Percentiles rank a stretch among this genome's conserved stretches.
phyloP scores from a whole-genome alignment of 1,284 basidiomycete genomes.

The Mycena sp. region DNA sequence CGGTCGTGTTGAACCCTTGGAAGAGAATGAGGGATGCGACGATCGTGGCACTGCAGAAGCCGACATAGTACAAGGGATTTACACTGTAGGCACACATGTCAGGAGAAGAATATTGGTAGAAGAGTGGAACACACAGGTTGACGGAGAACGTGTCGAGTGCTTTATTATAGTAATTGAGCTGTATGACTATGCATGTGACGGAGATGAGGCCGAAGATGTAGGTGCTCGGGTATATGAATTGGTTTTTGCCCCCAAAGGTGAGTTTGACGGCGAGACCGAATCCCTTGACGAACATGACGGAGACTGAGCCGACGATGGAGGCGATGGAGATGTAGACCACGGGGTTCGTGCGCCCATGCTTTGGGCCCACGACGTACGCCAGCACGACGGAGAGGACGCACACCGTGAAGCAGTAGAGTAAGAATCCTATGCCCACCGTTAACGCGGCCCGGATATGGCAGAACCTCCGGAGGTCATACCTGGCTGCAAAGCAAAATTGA shows the following conservation, averaged over 20 bases:
- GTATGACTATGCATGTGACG: constrained; percentile 87
- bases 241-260: constrained; percentile 93
- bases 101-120: background rate
- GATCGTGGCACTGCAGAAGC: constrained; percentile 95
- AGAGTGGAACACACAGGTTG: constrained; percentile 80
- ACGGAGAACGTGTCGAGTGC: constrained; percentile 97
- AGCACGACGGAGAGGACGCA: constrained; percentile 85
- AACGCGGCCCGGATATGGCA: background rate
- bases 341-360: constrained; percentile 88
- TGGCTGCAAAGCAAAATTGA: constrained; percentile 89
- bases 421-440: constrained; percentile 85
- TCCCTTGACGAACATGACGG: constrained; percentile 87
- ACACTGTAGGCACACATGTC: constrained; percentile 61
- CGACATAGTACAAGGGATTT: constrained; percentile 98
- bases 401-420: constrained; percentile 89
- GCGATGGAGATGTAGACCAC: constrained; percentile 95
- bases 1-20: no score
- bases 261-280: constrained; percentile 91
- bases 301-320: constrained; percentile 82
- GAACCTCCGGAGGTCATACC: constrained; percentile 65
- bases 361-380: constrained; percentile 89
- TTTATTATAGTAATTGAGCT: constrained; percentile 99
- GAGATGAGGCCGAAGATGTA: constrained; percentile 93
- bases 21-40: constrained; percentile 94
- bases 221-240: constrained; percentile 93